Percentiles rank a stretch among this genome's conserved stretches.
Conservation (phyloP, 164 flowering plant genomes). For the Annona cherimola region DNA sequence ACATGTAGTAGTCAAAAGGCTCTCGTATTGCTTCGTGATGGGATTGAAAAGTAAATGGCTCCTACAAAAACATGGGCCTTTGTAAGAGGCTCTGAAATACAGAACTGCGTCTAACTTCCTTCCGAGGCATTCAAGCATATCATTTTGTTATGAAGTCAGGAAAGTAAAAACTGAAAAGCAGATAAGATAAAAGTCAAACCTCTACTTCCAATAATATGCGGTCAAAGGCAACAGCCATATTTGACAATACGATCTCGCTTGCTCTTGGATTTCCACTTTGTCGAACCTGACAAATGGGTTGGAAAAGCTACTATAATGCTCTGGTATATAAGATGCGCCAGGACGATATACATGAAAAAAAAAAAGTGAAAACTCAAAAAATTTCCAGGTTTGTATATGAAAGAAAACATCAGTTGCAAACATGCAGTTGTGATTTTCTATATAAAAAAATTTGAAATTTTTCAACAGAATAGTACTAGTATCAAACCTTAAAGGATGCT, state of each 20-base stretch:
- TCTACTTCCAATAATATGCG: slow-evolving; percentile 64
- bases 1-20: slow-evolving; percentile 90
- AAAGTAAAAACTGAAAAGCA: background rate
- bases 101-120: background rate
- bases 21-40: slow-evolving; percentile 77
- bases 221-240: slow-evolving; percentile 69
- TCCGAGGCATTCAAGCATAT: background rate
- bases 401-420: too few species aligned
- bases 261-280: slow-evolving; percentile 69
- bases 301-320: background rate
- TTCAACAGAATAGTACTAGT: too few species aligned
- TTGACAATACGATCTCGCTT: slow-evolving; percentile 59
- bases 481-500: too few species aligned
- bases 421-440: too few species aligned
- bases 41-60: slow-evolving; percentile 69
- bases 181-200: slow-evolving; percentile 35
- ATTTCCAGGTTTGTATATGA: too few species aligned
- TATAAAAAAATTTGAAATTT: too few species aligned
- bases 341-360: background rate
- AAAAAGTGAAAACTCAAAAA: background rate
- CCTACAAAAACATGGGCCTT: slow-evolving; percentile 38
- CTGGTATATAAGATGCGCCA: background rate
- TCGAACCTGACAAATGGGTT: slow-evolving; percentile 48
- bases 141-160: background rate
- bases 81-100: background rate